A percentile compares a stretch with the other conserved stretches of the same genome.
Conservation (phyloP, 2,329 filamentous ascomycete genomes). For the Aphanocladium album region DNA sequence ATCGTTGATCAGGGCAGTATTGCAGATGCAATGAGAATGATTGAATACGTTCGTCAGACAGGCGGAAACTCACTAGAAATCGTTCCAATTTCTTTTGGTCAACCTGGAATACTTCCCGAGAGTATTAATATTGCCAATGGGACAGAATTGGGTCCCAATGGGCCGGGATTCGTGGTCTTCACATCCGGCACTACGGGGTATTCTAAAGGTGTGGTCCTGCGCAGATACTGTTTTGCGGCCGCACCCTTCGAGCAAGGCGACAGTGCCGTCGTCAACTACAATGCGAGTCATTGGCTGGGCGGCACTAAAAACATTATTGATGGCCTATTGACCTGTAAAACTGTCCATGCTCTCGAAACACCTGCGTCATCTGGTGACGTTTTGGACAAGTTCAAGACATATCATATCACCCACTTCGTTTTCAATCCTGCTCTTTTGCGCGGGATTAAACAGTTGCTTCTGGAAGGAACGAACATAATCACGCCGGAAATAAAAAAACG, state of each 20-base stretch:
- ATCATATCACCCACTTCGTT: conserved; percentile 13
- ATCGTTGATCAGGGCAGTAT: conserved; percentile 8
- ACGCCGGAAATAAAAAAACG: conserved; percentile 8
- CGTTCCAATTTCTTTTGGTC: background rate
- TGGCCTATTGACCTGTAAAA: conserved; percentile 15
- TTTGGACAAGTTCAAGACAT: conserved; percentile 13
- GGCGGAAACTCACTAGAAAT: background rate
- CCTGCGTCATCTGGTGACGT: conserved; percentile 9
- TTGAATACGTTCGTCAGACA: background rate
- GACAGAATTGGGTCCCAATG: conserved; percentile 6
- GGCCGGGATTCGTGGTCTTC: conserved; percentile 21
- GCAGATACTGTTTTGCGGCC: conserved; percentile 8
- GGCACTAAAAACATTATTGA: conserved; percentile 13
- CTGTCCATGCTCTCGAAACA: conserved; percentile 15
- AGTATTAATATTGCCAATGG: conserved; percentile 13
- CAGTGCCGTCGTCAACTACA: conserved; percentile 14
- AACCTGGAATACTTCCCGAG: background rate
- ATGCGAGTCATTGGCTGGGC: conserved; percentile 19
- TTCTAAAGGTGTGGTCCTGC: conserved; percentile 70
- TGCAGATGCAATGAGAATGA: background rate
- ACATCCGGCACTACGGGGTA: conserved; percentile 73
- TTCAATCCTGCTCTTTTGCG: conserved; percentile 17
- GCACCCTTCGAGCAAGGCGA: background rate
- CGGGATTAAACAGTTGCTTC: conserved; percentile 14
- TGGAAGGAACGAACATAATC: background rate